phyloP scores from a whole-genome alignment of 805 yeast genomes.

The Lipomyces spencermartinsiae region DNA sequence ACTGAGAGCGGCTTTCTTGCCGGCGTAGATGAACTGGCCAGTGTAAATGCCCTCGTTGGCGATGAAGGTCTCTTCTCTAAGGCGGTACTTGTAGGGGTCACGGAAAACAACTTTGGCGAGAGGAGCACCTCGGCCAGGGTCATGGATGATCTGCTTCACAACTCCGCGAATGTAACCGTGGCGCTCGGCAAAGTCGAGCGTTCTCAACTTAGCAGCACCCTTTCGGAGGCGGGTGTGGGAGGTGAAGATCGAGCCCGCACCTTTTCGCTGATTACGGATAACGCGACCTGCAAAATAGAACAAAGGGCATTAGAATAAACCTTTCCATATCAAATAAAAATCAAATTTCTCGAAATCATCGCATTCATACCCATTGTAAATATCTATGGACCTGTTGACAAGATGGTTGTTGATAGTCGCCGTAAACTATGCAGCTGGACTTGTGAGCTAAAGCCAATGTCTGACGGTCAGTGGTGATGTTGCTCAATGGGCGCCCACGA shows the following conservation, averaged over 20 bases:
- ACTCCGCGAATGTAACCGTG: constrained; percentile 99
- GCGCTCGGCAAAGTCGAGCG: constrained; percentile 98
- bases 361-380: constrained; percentile 6
- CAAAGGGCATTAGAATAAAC: neutral
- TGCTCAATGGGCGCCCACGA: neutral
- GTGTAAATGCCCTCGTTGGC: constrained; percentile 99
- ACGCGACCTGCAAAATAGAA: constrained; percentile 74
- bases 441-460: neutral
- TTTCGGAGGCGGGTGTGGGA: constrained; percentile 99
- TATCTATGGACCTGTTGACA: neutral
- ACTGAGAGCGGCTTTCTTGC: constrained; percentile 96
- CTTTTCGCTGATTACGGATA: constrained; percentile 99
- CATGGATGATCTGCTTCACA: constrained; percentile 98
- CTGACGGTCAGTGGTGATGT: neutral
- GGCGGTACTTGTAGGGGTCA: constrained; percentile 98
- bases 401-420: neutral
- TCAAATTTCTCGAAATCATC: neutral
- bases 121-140: constrained; percentile 99
- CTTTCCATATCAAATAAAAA: neutral
- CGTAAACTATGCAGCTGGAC: neutral
- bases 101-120: constrained; percentile 98
- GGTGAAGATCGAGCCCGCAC: constrained; percentile 99
- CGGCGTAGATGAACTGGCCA: constrained; percentile 98
- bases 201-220: constrained; percentile 99
- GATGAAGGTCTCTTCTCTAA: constrained; percentile 97